These are phyloP conservation scores for Aureobasidium leucospermi DNA, from an alignment of 2,329 filamentous ascomycete genomes.

Conservation along the genomic window DNA sequence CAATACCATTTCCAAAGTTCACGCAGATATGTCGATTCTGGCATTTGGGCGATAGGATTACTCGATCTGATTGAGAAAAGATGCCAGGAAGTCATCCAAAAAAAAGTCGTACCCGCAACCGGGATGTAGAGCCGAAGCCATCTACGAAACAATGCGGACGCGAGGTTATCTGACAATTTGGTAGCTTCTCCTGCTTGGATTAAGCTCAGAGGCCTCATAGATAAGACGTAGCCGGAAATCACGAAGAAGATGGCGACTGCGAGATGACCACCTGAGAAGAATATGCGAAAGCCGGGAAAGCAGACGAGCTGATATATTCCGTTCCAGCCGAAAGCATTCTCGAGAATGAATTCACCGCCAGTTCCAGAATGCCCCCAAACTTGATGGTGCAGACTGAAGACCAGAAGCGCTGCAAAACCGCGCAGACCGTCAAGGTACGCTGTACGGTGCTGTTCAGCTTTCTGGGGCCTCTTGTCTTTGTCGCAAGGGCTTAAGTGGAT, in stretches of 20 bases:
- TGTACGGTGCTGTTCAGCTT: slow-evolving; percentile 36
- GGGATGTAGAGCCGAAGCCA: slow-evolving; percentile 46
- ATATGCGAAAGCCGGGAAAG: slow-evolving; percentile 51
- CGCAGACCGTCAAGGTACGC: slow-evolving; percentile 58
- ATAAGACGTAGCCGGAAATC: slow-evolving; percentile 47
- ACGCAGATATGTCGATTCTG: not conserved
- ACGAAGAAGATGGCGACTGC: slow-evolving; percentile 49
- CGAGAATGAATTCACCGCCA: slow-evolving; percentile 36
- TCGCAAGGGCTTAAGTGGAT: not conserved
- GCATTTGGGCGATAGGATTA: slow-evolving; percentile 19
- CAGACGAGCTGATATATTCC: slow-evolving; percentile 43
- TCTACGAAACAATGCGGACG: slow-evolving; percentile 44
- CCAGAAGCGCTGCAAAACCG: slow-evolving; percentile 59
- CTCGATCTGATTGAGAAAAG: slow-evolving; percentile 43
- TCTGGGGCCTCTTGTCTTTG: not conserved
- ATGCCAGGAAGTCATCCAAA: slow-evolving; percentile 49
- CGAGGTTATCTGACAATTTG: slow-evolving; percentile 36
- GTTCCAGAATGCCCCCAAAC: slow-evolving; percentile 45
- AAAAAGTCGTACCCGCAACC: slow-evolving; percentile 48
- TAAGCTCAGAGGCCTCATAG: slow-evolving; percentile 37
- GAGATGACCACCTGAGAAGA: slow-evolving; percentile 57
- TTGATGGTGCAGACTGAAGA: slow-evolving; percentile 56
- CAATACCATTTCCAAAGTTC: slow-evolving; percentile 47
- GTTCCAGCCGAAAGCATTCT: slow-evolving; percentile 47
- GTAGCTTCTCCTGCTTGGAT: slow-evolving; percentile 36